Conservation (phyloP, 208 protist genomes). For the Wallacemonas sp. region DNA sequence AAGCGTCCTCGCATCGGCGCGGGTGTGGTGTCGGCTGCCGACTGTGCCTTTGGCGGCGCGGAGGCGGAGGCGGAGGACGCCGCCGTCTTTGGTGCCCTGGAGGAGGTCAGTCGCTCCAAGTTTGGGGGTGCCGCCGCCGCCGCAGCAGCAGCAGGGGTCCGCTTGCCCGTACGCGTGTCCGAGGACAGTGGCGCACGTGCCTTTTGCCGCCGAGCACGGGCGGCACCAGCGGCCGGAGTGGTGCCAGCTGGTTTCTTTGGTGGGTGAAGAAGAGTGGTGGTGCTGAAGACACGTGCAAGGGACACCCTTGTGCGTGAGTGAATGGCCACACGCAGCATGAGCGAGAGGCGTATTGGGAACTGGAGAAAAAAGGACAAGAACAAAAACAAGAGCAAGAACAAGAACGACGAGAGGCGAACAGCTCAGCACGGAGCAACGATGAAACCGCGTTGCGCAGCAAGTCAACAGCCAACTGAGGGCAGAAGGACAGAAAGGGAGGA, state of each 20-base stretch:
- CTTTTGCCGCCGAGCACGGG: not conserved
- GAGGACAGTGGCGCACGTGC: not conserved
- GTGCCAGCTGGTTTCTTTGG: not conserved
- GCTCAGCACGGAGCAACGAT: too few relatives aligned
- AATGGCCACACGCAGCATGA: not conserved
- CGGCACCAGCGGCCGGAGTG: not conserved
- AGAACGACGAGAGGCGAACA: not conserved
- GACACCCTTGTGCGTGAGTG: constrained; percentile 7
- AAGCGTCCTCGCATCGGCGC: constrained; percentile 63
- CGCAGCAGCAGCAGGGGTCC: not conserved
- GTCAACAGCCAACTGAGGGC: too few relatives aligned
- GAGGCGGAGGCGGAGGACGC: not conserved
- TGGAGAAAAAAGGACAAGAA: too few relatives aligned
- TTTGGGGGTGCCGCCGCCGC: not conserved
- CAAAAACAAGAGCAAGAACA: constrained; percentile 6
- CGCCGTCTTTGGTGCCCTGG: too few relatives aligned
- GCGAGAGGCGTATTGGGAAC: too few relatives aligned
- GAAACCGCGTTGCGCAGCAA: too few relatives aligned
- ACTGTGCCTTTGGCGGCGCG: not conserved
- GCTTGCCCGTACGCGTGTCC: not conserved
- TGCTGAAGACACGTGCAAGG: not conserved
- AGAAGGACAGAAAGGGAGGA: too few relatives aligned
- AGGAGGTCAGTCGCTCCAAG: constrained; percentile 3
- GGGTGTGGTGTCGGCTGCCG: constrained; percentile 7
- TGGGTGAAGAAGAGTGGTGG: not conserved